A percentile compares a stretch with the other conserved stretches of the same genome.
Evolutionary conservation across 352 stramenopile species (phyloP).

Genomic region (Globisporangium perplexum): DNA sequence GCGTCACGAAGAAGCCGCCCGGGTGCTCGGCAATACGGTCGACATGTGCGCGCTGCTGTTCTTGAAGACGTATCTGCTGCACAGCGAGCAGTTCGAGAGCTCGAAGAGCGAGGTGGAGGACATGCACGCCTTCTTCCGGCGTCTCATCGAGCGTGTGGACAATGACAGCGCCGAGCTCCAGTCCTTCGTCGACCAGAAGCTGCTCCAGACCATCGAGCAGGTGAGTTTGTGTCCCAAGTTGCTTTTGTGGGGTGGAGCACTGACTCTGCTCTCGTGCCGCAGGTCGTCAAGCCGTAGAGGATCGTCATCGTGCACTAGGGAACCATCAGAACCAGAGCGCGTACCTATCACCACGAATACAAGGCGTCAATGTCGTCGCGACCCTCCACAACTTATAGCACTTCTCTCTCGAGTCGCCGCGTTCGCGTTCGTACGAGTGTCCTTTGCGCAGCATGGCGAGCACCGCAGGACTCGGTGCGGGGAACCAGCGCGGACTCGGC

Average conservation of each 20-base stretch:
- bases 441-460: slow-evolving; percentile 2
- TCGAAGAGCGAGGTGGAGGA: slow-evolving; percentile 30
- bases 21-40: slow-evolving; percentile 27
- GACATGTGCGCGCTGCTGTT: slow-evolving; percentile 53
- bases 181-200: slow-evolving; percentile 1
- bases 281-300: slow-evolving; percentile 4
- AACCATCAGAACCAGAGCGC: no score
- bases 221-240: slow-evolving; percentile 4
- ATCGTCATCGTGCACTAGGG: no score
- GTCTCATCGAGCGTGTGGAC: slow-evolving; percentile 20
- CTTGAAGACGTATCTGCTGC: slow-evolving; percentile 57
- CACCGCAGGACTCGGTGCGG: neutral
- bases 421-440: no score
- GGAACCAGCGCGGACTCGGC: slow-evolving; percentile 29
- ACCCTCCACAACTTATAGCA: no score
- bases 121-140: slow-evolving; percentile 30
- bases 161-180: neutral
- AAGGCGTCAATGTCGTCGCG: no score
- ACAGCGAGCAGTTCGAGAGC: slow-evolving; percentile 40
- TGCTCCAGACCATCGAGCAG: slow-evolving; percentile 10
- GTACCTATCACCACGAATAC: no score
- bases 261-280: neutral
- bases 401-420: no score
- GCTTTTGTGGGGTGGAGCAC: neutral
- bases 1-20: neutral